phyloP scores from a whole-genome alignment of 1,284 basidiomycete species.

The Neonothopanus nambi region DNA sequence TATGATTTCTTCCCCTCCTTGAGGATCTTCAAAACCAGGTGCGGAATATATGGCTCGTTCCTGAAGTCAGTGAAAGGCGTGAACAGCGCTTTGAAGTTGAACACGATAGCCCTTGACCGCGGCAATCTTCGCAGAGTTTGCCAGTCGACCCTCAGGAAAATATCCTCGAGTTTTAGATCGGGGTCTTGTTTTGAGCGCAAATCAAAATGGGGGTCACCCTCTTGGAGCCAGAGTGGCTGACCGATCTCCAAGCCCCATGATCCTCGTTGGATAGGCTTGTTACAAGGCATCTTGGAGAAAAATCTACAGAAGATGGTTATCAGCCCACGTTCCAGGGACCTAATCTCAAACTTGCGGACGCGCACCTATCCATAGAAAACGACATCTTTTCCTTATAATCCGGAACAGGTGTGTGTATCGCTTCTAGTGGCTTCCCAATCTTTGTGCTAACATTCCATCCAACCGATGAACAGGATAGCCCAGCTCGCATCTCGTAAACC shows the following conservation, averaged over 20 bases:
- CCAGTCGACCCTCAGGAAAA: constrained; percentile 52
- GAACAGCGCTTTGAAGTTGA: constrained; percentile 55
- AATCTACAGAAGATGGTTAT: constrained; percentile 30
- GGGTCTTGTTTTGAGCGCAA: constrained; percentile 33
- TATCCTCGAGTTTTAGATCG: constrained; percentile 37
- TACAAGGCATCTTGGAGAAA: constrained; percentile 44
- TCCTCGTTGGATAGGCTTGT: constrained; percentile 51
- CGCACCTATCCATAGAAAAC: constrained; percentile 49
- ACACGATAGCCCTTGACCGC: constrained; percentile 44
- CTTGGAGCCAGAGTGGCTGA: constrained; percentile 44
- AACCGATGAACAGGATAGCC: constrained; percentile 44
- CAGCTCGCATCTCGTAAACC: constrained; percentile 42
- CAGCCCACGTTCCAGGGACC: not conserved
- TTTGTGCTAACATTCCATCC: constrained; percentile 49
- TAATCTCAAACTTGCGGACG: not conserved
- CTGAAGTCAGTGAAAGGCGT: constrained; percentile 44
- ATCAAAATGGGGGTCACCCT: constrained; percentile 34
- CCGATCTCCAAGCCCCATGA: constrained; percentile 52
- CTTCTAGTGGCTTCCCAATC: constrained; percentile 44
- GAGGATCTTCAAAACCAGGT: constrained; percentile 41
- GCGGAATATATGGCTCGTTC: constrained; percentile 47
- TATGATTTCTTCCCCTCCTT: constrained; percentile 38
- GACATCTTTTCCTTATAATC: constrained; percentile 49
- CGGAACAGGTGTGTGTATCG: constrained; percentile 48
- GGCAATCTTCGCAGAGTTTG: constrained; percentile 53